Conservation (phyloP, 139 green algal genomes). For the Penium margaritaceum region DNA sequence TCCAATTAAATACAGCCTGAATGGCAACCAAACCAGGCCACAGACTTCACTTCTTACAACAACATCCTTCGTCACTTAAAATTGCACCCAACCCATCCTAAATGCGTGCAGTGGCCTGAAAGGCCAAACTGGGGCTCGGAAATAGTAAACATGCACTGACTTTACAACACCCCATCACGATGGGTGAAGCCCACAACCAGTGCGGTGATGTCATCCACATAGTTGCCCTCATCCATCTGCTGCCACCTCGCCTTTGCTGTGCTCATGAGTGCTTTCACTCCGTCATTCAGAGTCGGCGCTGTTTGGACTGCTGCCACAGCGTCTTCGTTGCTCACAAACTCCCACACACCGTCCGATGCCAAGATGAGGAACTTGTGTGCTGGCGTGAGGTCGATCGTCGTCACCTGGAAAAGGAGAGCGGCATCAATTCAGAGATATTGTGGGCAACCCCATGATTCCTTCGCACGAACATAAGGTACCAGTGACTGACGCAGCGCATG, state of each 20-base stretch:
- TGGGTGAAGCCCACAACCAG: conserved; percentile 44
- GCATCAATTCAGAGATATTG: too few relatives aligned
- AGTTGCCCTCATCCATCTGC: conserved; percentile 10
- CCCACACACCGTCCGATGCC: conserved; percentile 82
- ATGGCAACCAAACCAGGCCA: too few relatives aligned
- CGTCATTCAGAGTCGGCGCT: conserved; percentile 1
- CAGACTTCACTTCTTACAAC: too few relatives aligned
- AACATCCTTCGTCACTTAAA: too few relatives aligned
- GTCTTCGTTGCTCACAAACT: conserved; percentile 69
- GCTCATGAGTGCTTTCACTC: conserved; percentile 25
- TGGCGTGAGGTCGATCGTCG: conserved; percentile 4
- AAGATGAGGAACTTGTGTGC: conserved; percentile 75
- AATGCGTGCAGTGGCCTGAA: too few relatives aligned
- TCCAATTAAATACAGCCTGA: too few relatives aligned
- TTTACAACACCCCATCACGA: too few relatives aligned
- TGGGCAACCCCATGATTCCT: too few relatives aligned
- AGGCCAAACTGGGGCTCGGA: too few relatives aligned
- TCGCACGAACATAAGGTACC: too few relatives aligned
- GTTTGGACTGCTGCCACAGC: conserved; percentile 39
- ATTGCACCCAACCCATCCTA: too few relatives aligned
- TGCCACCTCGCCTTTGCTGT: conserved; percentile 18
- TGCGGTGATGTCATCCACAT: conserved; percentile 43
- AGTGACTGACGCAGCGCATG: not conserved
- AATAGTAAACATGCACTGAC: too few relatives aligned
- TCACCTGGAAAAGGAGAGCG: conserved; percentile 23